A percentile compares a stretch with the other conserved stretches of the same genome.
Evolutionary conservation across 371 early-diverging fungal species (phyloP).

Genomic region (Zychaea mexicana): DNA sequence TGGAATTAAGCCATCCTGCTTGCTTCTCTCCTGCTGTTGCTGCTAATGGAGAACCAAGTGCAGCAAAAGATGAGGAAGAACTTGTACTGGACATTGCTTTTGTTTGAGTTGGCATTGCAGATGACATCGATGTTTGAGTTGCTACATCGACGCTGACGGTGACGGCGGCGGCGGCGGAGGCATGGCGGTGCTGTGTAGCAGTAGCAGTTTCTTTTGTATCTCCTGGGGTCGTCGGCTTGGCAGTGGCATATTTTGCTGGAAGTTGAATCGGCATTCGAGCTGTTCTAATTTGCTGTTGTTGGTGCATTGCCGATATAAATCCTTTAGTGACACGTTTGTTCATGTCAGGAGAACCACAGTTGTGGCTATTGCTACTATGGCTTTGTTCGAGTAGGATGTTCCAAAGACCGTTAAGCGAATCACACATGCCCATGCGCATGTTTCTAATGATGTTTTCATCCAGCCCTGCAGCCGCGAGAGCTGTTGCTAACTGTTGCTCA

Average conservation of each 20-base stretch:
- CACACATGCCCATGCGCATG: conserved; percentile 66
- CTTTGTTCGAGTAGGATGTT: conserved; percentile 61
- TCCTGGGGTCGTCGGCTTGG: too few relatives aligned
- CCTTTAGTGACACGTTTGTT: neutral
- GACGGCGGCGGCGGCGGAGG: neutral
- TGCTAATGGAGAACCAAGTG: too few relatives aligned
- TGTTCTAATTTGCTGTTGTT: conserved; percentile 1
- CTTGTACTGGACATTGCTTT: neutral
- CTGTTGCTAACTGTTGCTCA: conserved; percentile 50
- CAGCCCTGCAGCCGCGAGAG: conserved; percentile 64
- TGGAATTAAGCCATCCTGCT: conserved; percentile 39
- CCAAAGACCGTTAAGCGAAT: conserved; percentile 73
- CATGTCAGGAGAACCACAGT: too few relatives aligned
- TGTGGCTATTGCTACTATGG: neutral
- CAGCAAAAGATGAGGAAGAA: neutral
- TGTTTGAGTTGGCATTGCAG: conserved; percentile 1
- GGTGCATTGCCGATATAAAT: conserved; percentile 8
- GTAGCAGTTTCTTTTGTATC: neutral
- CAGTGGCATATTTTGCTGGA: conserved; percentile 1
- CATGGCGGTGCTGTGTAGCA: conserved; percentile 3
- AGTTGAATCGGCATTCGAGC: neutral
- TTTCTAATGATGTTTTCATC: conserved; percentile 62
- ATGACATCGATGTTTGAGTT: conserved; percentile 2
- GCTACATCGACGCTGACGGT: neutral
- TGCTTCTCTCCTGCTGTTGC: conserved; percentile 14